Evolutionary conservation across 2,329 filamentous ascomycete genomes (phyloP), one percentile per base, ranked within the genome.

Genomic region (Bertia moriformis): DNA sequence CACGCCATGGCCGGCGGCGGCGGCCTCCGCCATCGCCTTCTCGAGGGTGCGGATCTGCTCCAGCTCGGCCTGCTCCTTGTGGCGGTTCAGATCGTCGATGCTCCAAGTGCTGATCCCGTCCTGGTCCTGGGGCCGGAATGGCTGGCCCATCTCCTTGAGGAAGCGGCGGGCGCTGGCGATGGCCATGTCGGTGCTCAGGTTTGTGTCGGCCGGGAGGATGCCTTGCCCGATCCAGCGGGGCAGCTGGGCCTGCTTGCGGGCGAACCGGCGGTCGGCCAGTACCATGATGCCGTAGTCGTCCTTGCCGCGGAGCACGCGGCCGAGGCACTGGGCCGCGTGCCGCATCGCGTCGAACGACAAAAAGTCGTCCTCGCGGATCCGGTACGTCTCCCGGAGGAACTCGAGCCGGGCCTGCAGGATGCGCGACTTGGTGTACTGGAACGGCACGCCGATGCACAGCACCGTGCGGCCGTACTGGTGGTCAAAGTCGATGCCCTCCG

Each of bases 241-340:
- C 19, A 98, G 67, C 60, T 98, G 93, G 3, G 60, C 69, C 27
- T 87, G 71, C 62, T 96, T 96, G 63, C 91, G 91, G 54, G 86
- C 80, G 58, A 95, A 98, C n/a, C 91, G 77, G 32, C 85, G 79
- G 57, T 98, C 91, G 2, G 93, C 91, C 19, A 98, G 68, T 3
- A 98, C 89, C 91, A 98, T 98, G 65, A 98, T 85, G n/a, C 91
- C 91, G 58, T 98, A 98, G 59, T 98, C 91, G 54, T 98, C 93
- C 58, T 98, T 98, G 18, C 91, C 91, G 50, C 91, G 73, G 44
- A 98, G 66, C 33, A 98, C 91, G 54, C 91, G 88, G 12, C 91
- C 93, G 1, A 98, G 67, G 52, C 91, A 98, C 55, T 98, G 91
- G 1, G 91, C 89, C 14, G 91, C 91, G 55, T 98, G 91, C n/a